Evolutionary conservation across 305 asterid genomes (phyloP).

Genomic region (Andrographis paniculata): DNA sequence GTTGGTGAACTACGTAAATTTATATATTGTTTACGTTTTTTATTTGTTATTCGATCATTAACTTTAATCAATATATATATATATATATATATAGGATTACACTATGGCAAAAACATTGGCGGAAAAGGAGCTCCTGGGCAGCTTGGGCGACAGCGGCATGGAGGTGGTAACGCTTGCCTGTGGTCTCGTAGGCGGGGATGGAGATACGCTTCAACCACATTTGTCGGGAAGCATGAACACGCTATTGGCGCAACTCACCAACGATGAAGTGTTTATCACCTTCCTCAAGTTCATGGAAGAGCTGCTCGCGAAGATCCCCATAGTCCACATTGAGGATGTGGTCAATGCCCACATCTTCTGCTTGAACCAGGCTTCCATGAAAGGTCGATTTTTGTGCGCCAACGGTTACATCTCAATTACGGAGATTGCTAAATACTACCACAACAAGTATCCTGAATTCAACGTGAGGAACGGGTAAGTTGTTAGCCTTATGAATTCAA

Average conservation of each 20-base stretch:
- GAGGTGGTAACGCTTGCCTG: slow-evolving; percentile 25
- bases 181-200: slow-evolving; percentile 35
- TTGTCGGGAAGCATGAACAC: slow-evolving; percentile 7
- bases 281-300: slow-evolving; percentile 25
- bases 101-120: not conserved
- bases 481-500: no score
- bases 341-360: slow-evolving; percentile 26
- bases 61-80: not conserved
- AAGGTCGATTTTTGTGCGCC: slow-evolving; percentile 29
- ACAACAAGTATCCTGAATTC: slow-evolving; percentile 12
- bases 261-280: slow-evolving; percentile 11
- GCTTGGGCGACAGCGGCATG: no score
- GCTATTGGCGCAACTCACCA: slow-evolving; percentile 18
- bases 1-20: no score
- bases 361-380: slow-evolving; percentile 10
- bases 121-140: no score
- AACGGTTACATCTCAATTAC: slow-evolving; percentile 19
- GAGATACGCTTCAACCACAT: slow-evolving; percentile 4
- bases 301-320: slow-evolving; percentile 26
- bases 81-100: not conserved
- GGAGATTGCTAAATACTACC: slow-evolving; percentile 22
- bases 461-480: slow-evolving; percentile 10
- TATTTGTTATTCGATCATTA: no score
- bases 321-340: slow-evolving; percentile 29
- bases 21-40: no score